These are phyloP conservation scores for Ustilago tritici DNA, from an alignment of 1,284 basidiomycete species.

Conservation along the genomic window DNA sequence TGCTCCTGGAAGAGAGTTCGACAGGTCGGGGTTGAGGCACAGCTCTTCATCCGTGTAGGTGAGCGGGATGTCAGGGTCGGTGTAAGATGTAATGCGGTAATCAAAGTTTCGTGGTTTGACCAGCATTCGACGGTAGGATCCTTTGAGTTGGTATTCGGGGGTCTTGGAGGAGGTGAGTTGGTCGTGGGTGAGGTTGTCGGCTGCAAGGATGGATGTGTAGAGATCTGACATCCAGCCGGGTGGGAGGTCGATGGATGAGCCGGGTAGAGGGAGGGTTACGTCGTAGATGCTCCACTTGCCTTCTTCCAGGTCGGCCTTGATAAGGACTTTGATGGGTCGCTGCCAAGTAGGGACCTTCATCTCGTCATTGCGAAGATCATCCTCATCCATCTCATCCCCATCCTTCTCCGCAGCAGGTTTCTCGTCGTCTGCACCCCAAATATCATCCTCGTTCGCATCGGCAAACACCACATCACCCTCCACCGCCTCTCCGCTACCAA, in stretches of 20 bases:
- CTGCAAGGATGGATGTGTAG: slow-evolving; percentile 82
- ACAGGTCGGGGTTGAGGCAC: slow-evolving; percentile 70
- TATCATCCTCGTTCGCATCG: slow-evolving; percentile 61
- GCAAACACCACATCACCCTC: slow-evolving; percentile 77
- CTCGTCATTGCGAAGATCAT: slow-evolving; percentile 25
- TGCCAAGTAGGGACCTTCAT: slow-evolving; percentile 52
- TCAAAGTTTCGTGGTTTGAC: slow-evolving; percentile 83
- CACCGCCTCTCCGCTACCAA: slow-evolving; percentile 81
- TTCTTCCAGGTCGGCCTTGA: slow-evolving; percentile 77
- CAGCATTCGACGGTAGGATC: slow-evolving; percentile 91
- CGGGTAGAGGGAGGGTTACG: slow-evolving; percentile 93
- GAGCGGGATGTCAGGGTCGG: slow-evolving; percentile 89
- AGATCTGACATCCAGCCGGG: slow-evolving; percentile 83
- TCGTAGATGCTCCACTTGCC: slow-evolving; percentile 83
- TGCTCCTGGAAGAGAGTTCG: slow-evolving; percentile 1
- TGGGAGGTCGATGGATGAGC: slow-evolving; percentile 89
- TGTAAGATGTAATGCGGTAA: slow-evolving; percentile 87
- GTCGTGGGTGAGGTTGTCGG: slow-evolving; percentile 87
- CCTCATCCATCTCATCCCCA: slow-evolving; percentile 24
- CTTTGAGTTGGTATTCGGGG: slow-evolving; percentile 85
- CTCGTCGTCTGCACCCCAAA: slow-evolving; percentile 11
- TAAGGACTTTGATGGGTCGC: slow-evolving; percentile 80
- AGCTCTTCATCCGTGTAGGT: slow-evolving; percentile 95
- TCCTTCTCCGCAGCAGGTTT: slow-evolving; percentile 8
- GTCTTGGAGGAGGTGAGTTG: slow-evolving; percentile 77